Conservation (phyloP, 129 eudicot species). For the Pseudognaphalium luteoalbum region DNA sequence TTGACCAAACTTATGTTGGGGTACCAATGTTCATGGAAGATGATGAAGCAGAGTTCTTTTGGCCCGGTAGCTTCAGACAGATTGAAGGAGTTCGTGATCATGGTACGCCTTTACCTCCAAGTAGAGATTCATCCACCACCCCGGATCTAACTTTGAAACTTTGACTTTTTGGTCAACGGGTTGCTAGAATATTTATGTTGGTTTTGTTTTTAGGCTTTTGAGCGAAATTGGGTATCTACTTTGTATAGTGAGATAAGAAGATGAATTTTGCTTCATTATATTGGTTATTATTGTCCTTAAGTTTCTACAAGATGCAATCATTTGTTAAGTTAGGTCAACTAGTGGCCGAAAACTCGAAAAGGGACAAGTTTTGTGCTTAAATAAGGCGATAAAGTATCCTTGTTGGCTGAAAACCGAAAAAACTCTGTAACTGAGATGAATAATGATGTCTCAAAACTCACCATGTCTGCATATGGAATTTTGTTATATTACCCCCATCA, state of each 20-base stretch:
- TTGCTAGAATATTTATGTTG: constrained; percentile 4
- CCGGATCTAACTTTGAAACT: constrained; percentile 85
- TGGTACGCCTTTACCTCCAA: constrained; percentile 37
- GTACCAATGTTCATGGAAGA: constrained; percentile 53
- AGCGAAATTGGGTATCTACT: constrained; percentile 25
- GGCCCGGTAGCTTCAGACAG: constrained; percentile 86
- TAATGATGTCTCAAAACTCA: background rate
- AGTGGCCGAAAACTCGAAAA: background rate
- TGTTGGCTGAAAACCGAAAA: background rate
- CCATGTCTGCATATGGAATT: background rate
- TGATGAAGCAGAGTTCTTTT: constrained; percentile 53
- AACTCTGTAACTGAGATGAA: constrained; percentile 1
- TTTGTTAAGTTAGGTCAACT: constrained; percentile 10
- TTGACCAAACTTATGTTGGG: constrained; percentile 56
- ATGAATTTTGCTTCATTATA: constrained; percentile 32
- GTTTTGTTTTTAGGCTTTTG: constrained; percentile 22
- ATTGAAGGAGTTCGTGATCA: constrained; percentile 36
- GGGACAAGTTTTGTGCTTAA: background rate
- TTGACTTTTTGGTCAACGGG: constrained; percentile 27
- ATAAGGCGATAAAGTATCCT: background rate
- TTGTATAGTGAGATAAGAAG: constrained; percentile 46
- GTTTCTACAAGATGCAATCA: constrained; percentile 17
- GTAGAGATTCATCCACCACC: constrained; percentile 40
- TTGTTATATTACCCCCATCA: too few relatives aligned
- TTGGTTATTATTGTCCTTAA: constrained; percentile 26